phyloP scores from a whole-genome alignment of 345 rosid genomes.

The Eucalyptus melliodora region DNA sequence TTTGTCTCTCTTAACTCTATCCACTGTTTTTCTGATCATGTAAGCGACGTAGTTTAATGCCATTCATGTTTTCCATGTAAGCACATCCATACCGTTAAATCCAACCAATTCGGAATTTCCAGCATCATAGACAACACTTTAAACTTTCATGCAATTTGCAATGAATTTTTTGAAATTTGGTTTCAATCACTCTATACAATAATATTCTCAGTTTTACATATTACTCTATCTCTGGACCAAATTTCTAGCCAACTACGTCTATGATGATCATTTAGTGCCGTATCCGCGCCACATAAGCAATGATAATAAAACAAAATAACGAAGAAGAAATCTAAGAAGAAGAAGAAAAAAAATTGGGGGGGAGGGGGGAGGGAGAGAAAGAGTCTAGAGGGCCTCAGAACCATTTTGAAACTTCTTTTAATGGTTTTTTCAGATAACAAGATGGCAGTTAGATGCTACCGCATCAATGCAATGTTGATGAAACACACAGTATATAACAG shows the following conservation, averaged over 20 bases:
- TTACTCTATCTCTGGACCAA: neutral
- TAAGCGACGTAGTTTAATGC: neutral
- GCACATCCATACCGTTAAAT: neutral
- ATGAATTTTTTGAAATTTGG: neutral
- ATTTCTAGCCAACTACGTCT: neutral
- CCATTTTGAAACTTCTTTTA: neutral
- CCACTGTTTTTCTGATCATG: neutral
- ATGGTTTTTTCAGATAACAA: neutral
- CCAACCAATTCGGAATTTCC: neutral
- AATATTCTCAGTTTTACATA: neutral
- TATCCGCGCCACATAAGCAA: neutral
- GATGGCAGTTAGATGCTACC: neutral
- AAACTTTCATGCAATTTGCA: neutral
- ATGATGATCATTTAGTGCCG: neutral
- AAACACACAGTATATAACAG: neutral
- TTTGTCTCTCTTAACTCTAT: neutral
- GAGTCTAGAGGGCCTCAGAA: neutral
- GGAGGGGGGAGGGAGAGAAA: no score
- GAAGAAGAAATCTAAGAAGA: neutral
- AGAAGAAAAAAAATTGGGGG: no score
- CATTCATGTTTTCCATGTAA: neutral
- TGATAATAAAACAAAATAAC: neutral
- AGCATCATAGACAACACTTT: neutral
- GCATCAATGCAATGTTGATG: neutral
- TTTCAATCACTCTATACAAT: neutral